Conservation (phyloP, 129 eudicot species). For the Flaveria brownii region DNA sequence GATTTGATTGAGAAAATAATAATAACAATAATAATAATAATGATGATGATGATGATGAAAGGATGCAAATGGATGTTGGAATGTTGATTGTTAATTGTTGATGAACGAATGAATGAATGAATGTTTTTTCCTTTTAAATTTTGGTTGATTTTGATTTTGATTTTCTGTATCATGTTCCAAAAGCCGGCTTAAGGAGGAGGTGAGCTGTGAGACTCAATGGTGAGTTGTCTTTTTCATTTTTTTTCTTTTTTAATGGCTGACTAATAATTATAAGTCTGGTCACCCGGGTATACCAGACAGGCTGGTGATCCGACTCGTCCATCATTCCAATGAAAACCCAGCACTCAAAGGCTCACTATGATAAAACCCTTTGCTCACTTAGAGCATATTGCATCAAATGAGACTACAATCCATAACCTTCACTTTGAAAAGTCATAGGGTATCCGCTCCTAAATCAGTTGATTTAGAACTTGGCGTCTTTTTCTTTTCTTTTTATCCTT, state of each 20-base stretch:
- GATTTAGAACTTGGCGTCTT: too few species aligned
- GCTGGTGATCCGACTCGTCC: too few species aligned
- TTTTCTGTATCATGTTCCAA: constrained; percentile 22
- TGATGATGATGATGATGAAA: not conserved
- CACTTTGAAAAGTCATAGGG: too few species aligned
- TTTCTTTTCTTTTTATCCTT: not conserved
- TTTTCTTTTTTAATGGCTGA: not conserved
- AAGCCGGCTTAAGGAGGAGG: constrained; percentile 35
- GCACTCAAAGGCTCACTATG: too few species aligned
- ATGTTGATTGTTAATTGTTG: not conserved
- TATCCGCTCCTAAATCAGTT: too few species aligned
- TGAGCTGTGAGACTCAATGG: constrained; percentile 34
- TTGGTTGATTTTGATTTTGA: constrained; percentile 16
- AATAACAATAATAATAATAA: not conserved
- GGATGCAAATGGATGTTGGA: constrained; percentile 23
- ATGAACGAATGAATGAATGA: not conserved
- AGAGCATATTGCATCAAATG: too few species aligned
- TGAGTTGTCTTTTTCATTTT: not conserved
- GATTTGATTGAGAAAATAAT: constrained; percentile 26
- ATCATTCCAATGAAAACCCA: too few species aligned
- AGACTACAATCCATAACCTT: too few species aligned
- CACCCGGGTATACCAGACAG: too few species aligned
- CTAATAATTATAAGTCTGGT: too few species aligned
- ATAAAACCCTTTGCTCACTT: too few species aligned
- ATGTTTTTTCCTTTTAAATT: not conserved